phyloP scores from a whole-genome alignment of 2,329 filamentous ascomycete genomes.

The Fusarium udum region DNA sequence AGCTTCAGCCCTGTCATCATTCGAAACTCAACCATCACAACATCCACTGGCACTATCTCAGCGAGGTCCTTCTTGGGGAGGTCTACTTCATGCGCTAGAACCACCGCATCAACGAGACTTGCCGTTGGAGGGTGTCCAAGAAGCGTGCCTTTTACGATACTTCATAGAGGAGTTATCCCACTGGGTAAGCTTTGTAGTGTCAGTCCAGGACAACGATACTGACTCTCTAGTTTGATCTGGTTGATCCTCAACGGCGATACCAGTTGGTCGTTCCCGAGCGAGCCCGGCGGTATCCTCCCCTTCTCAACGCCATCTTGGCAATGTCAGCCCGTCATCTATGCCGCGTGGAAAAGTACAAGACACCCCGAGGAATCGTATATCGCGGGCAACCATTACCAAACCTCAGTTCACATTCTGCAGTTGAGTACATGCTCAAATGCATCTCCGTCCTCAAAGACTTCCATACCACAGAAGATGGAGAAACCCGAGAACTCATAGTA shows the following conservation, averaged over 20 bases:
- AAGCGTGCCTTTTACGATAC: slow-evolving; percentile 34
- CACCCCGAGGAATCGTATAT: slow-evolving; percentile 5
- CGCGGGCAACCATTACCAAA: slow-evolving; percentile 19
- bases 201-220: no score
- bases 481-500: slow-evolving; percentile 25
- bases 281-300: slow-evolving; percentile 22
- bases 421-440: slow-evolving; percentile 39
- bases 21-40: not conserved
- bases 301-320: slow-evolving; percentile 29
- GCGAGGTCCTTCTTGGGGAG: slow-evolving; percentile 19
- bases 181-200: no score
- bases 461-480: slow-evolving; percentile 24
- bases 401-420: slow-evolving; percentile 10
- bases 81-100: not conserved
- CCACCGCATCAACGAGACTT: not conserved
- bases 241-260: slow-evolving; percentile 20
- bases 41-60: not conserved
- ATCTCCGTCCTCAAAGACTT: slow-evolving; percentile 32
- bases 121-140: slow-evolving; percentile 7
- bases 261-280: slow-evolving; percentile 29
- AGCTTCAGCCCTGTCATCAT: not conserved
- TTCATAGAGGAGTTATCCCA: slow-evolving; percentile 30
- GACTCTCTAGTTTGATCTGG: slow-evolving; percentile 31
- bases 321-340: slow-evolving; percentile 28
- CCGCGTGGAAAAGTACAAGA: slow-evolving; percentile 15